phyloP scores from a whole-genome alignment of 2,329 filamentous ascomycete genomes.

The Aureobasidium sp. region DNA sequence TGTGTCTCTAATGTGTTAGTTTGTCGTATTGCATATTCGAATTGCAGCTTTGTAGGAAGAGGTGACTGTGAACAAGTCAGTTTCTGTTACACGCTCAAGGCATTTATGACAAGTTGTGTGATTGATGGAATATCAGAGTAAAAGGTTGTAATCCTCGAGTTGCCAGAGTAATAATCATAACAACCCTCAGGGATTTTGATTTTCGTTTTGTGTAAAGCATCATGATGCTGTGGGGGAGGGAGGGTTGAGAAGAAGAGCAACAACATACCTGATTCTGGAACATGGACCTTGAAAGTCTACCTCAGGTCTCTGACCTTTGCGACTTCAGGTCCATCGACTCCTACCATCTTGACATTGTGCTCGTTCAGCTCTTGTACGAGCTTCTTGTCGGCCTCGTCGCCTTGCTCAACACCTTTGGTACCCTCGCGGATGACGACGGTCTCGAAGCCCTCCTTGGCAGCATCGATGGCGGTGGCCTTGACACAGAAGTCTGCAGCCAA shows the following conservation, averaged over 20 bases:
- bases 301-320: conserved; percentile 1
- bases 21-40: neutral
- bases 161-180: neutral
- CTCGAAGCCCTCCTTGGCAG: conserved; percentile 63
- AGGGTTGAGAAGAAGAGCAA: neutral
- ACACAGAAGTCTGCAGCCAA: conserved; percentile 89
- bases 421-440: conserved; percentile 72
- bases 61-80: neutral
- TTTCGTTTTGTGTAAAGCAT: conserved; percentile 11
- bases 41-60: neutral
- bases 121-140: neutral
- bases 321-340: conserved; percentile 48
- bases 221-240: neutral
- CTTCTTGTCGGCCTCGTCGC: conserved; percentile 44
- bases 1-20: too few species aligned
- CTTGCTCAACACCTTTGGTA: conserved; percentile 61
- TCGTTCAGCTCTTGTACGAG: conserved; percentile 45
- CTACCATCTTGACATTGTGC: conserved; percentile 55
- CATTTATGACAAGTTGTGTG: neutral
- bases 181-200: conserved; percentile 10
- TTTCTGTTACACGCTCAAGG: neutral
- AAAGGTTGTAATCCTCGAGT: conserved; percentile 3
- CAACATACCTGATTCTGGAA: neutral
- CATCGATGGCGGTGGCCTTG: conserved; percentile 69
- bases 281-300: neutral